Evolutionary conservation across 2,329 filamentous ascomycete genomes (phyloP).

Genomic region (Ilyonectria destructans): DNA sequence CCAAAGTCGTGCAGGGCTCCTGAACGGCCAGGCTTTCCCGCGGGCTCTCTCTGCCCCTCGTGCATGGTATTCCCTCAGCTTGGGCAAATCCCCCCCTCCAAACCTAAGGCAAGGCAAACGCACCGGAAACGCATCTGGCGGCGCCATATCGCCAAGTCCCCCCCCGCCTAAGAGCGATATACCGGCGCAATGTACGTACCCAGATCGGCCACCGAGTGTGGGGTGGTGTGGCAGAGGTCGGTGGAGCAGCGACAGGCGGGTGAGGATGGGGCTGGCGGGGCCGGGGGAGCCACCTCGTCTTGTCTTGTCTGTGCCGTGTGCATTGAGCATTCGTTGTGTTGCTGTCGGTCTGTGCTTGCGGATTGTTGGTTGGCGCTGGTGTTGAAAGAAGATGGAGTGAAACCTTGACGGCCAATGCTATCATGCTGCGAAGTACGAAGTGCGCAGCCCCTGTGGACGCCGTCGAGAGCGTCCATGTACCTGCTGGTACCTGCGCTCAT

Average conservation of each 20-base stretch:
- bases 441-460: conserved; percentile 1
- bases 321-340: background rate
- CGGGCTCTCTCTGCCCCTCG: conserved; percentile 2
- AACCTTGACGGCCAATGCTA: conserved; percentile 14
- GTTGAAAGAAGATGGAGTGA: conserved; percentile 23
- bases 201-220: conserved; percentile 34
- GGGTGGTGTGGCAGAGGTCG: conserved; percentile 24
- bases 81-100: background rate
- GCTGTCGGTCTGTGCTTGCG: conserved; percentile 22
- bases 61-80: background rate
- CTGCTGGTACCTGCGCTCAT: background rate
- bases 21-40: conserved; percentile 15
- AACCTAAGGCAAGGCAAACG: background rate
- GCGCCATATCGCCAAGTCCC: conserved; percentile 8
- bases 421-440: background rate
- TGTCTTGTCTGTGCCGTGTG: background rate
- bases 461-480: background rate
- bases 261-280: conserved; percentile 25
- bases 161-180: conserved; percentile 2
- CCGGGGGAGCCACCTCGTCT: background rate
- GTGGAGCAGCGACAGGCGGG: conserved; percentile 21
- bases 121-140: conserved; percentile 3
- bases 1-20: background rate
- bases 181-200: conserved; percentile 18
- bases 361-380: conserved; percentile 12